Percentiles rank a stretch among this genome's conserved stretches.
Evolutionary conservation across 305 asterid species (phyloP).

Genomic region (Fraxinus greggii): DNA sequence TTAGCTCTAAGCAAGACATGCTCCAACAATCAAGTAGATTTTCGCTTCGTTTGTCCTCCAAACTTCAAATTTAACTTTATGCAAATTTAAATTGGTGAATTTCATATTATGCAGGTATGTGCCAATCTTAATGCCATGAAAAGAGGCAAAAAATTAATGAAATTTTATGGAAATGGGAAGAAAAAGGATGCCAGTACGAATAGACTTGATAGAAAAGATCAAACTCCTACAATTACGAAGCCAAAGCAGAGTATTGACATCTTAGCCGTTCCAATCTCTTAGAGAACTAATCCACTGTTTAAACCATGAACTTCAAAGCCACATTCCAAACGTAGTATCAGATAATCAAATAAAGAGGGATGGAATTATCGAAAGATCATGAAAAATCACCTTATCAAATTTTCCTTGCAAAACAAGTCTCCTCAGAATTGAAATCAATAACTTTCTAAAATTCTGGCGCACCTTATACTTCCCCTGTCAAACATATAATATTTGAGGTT

Average conservation of each 20-base stretch:
- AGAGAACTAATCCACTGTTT: neutral
- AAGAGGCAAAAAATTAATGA: neutral
- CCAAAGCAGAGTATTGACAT: neutral
- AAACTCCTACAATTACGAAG: neutral
- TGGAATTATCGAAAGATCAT: neutral
- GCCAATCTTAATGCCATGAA: neutral
- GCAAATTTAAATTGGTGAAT: neutral
- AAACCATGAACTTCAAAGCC: neutral
- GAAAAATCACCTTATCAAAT: constrained; percentile 44
- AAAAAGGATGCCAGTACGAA: neutral
- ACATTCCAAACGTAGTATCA: neutral
- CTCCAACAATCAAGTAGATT: neutral
- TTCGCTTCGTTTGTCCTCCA: neutral
- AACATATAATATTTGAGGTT: constrained; percentile 10
- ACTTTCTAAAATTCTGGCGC: constrained; percentile 41
- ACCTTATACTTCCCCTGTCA: constrained; percentile 44
- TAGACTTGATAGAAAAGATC: neutral
- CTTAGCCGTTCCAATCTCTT: neutral
- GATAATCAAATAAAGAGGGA: neutral
- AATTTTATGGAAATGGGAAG: neutral
- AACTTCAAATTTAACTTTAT: neutral
- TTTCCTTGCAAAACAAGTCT: constrained; percentile 47
- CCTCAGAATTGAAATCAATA: constrained; percentile 43
- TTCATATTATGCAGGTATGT: neutral
- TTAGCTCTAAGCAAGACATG: neutral